A percentile compares a stretch with the other conserved stretches of the same genome.
phyloP scores from a whole-genome alignment of 805 yeast species.

The Candida gorgasii region DNA sequence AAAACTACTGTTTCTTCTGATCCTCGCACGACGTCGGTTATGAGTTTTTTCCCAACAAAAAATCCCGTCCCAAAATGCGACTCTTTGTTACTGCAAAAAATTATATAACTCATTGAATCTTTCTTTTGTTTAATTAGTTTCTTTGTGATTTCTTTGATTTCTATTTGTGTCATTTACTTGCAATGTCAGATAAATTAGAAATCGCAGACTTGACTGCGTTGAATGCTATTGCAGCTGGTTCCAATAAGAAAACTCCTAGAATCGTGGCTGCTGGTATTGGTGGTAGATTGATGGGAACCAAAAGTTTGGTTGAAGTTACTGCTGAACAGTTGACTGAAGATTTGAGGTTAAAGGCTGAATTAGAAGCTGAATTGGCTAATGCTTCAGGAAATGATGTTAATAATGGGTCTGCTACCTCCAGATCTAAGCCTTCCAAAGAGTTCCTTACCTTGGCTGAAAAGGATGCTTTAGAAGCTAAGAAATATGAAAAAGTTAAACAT shows the following conservation, averaged over 20 bases:
- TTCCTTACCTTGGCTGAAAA: constrained; percentile 31
- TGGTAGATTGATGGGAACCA: constrained; percentile 80
- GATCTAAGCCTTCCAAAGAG: too few relatives aligned
- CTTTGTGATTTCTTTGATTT: neutral
- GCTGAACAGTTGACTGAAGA: constrained; percentile 62
- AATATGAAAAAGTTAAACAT: constrained; percentile 47
- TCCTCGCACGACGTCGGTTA: too few relatives aligned
- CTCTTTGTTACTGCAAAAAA: neutral
- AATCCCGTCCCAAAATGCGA: constrained; percentile 5
- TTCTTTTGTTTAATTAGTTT: too few relatives aligned
- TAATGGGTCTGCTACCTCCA: too few relatives aligned
- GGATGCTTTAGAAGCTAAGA: constrained; percentile 39
- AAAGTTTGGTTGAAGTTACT: constrained; percentile 64
- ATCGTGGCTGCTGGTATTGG: constrained; percentile 78
- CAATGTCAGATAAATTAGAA: constrained; percentile 19
- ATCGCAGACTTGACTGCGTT: constrained; percentile 65
- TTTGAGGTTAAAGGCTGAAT: constrained; percentile 28
- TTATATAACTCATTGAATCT: constrained; percentile 2
- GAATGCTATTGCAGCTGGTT: constrained; percentile 80
- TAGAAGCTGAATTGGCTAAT: neutral
- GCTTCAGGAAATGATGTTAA: constrained; percentile 1
- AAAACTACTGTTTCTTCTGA: too few relatives aligned
- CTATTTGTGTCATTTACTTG: neutral
- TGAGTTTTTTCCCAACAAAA: constrained; percentile 6
- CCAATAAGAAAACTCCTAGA: constrained; percentile 66